Evolutionary conservation across 2,329 filamentous ascomycete species (phyloP), one percentile per base, ranked within the genome.

Genomic region (Cladobotryum mycophilum): DNA sequence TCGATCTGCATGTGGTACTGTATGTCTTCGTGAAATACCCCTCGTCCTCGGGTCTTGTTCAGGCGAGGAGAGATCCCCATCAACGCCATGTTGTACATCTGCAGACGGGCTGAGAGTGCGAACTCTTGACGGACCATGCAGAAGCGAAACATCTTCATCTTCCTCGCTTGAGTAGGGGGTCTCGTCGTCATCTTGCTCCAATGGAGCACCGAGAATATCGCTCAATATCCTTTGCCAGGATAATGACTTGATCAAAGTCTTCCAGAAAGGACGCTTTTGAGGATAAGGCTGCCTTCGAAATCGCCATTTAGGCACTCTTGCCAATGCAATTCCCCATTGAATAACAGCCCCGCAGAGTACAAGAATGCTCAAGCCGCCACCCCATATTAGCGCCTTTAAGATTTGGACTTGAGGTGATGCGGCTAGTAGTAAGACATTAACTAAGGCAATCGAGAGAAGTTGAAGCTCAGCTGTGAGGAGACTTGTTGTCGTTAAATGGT

Each of bases 221-320:
- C 68, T 59, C 17, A 71, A 76, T 48, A 83, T 64, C 34, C 69
- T 72, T 41, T 73, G 70, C 61, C 76, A 76, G 0, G 76, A 67
- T 52, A 77, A 52, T 57, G 55, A 69, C 58, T 57, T 74, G 61
- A 51, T 70, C 65, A 59, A 68, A 48, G 54, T 69, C 67, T 59
- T 75, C 61, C 57, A 73, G 47, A 58, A 64, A 55, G 60, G 35
- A 62, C 54, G 51, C 68, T 65, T 58, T 69, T 67, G 50, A 60
- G 30, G 62, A 64, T 1, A 70, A 65, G 15, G 76, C 70, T 48
- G 37, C 49, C 84, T 81, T 59, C 82, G 80, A 60, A 97, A 91
- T 41, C 91, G 87, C 89, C 92, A 96, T 60, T 84, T 89, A 2
- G 93, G 93, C 15, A 97, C 88, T 51, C 92, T 80, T 46, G 92